phyloP scores from a whole-genome alignment of 331 rosid genomes.

The Quercus lobata region DNA sequence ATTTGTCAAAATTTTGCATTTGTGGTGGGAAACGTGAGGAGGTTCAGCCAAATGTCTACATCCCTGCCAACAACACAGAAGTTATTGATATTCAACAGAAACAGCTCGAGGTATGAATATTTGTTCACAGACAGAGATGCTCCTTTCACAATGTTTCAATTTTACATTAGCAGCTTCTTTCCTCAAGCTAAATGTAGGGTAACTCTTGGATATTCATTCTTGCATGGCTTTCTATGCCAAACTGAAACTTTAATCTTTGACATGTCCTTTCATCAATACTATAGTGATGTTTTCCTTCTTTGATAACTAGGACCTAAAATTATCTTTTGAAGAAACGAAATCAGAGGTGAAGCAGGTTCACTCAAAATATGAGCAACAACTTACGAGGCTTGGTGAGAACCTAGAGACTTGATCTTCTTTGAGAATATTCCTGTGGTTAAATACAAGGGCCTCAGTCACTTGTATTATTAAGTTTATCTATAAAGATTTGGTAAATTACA shows the following conservation, averaged over 20 bases:
- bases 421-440: background rate
- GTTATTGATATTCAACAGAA: slow-evolving; percentile 55
- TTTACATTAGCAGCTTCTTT: background rate
- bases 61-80: slow-evolving; percentile 42
- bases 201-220: background rate
- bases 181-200: background rate
- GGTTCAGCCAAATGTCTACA: slow-evolving; percentile 25
- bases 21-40: slow-evolving; percentile 72
- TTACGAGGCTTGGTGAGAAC: slow-evolving; percentile 68
- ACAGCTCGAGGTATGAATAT: slow-evolving; percentile 65
- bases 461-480: background rate
- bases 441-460: background rate
- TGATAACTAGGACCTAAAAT: slow-evolving; percentile 57
- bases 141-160: background rate
- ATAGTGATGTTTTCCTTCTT: slow-evolving; percentile 1
- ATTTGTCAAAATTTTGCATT: slow-evolving; percentile 73
- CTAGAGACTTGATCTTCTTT: slow-evolving; percentile 11
- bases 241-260: background rate
- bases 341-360: slow-evolving; percentile 62
- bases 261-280: background rate
- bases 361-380: slow-evolving; percentile 72
- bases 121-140: too few relatives aligned
- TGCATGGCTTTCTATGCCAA: background rate
- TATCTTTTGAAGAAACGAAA: slow-evolving; percentile 66
- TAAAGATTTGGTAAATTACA: slow-evolving; percentile 10